Percentiles rank a stretch among this genome's conserved stretches.
Evolutionary conservation across 371 early-diverging fungal species (phyloP).

Genomic region (Dentiscutata heterogama): DNA sequence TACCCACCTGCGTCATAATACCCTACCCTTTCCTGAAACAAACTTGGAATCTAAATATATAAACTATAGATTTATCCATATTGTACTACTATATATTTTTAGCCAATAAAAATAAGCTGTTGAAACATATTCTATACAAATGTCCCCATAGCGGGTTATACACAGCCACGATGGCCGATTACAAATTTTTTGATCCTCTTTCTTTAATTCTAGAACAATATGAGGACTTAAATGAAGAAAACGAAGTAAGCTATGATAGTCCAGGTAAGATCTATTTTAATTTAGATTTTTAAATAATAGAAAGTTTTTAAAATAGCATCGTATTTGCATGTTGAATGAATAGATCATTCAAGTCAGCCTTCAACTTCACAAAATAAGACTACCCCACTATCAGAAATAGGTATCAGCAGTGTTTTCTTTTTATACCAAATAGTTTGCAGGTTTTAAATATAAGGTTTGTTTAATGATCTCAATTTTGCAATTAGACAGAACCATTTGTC

Average conservation of each 20-base stretch:
- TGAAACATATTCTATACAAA: no score
- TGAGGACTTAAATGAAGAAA: background rate
- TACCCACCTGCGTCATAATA: no score
- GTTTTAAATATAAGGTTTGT: no score
- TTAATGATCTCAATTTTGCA: no score
- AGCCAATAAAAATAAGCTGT: no score
- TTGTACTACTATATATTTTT: no score
- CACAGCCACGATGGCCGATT: constrained; percentile 11
- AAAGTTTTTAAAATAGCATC: no score
- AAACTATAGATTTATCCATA: no score
- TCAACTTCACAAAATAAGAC: background rate
- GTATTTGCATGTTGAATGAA: background rate
- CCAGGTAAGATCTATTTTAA: background rate
- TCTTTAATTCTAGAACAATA: constrained; percentile 28
- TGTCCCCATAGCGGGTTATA: no score
- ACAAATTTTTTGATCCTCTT: constrained; percentile 21
- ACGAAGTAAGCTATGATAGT: background rate
- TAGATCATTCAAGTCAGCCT: background rate
- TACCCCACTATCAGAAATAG: background rate
- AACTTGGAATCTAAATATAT: no score
- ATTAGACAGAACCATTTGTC: background rate
- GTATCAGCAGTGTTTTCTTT: background rate
- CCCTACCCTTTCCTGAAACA: no score
- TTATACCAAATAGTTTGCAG: background rate
- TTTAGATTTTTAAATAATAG: background rate